Base-by-base conservation (phyloP, 176 grass and related monocot species). In the Poa pratensis region DNA sequence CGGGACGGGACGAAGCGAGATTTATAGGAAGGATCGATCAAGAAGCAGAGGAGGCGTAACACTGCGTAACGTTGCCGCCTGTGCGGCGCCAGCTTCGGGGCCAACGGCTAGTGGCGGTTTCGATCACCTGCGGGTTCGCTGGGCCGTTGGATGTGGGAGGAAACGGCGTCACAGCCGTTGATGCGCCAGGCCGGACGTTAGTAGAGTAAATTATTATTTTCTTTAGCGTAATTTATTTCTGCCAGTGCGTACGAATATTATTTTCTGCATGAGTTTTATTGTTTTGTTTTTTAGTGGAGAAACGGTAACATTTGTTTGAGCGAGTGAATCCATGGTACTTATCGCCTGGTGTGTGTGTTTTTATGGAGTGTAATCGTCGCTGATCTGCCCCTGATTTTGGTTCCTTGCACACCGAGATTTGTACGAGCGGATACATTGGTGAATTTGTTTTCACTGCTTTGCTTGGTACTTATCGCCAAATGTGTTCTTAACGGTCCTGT, bases 61-160 rank as follows among this genome's bases (percentile, higher is more conserved):
- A 7, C 6, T 4, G 76, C 7, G 52, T 30, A 22, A 72, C 88
- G 83, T 61, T 69, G 50, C 63, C 6, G 69, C 13, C 50, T 16
- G 78, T 9, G 57, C 46, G 55, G 74, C 75, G 82, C 35, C 62
- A 65, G 80, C 82, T 14, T 64, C 0, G 42, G 40, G 4, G 58
- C 28, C 88, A 90, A 90, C 88, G 88, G 83, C 88, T 90, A 90
- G 83, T 76, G 52, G 83, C 62, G 53, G 65, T 60, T 83, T 43
- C 39, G 40, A 30, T 18, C 17, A 8, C 49, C 81, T 22, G 83
- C 40, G 79, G 62, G 45, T 7, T 78, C 32, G 20, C 14, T 20
- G 4, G 34, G 34, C 83, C 88, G 84, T 90, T 77, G 72, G 78
- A 78, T 90, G 12, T 5, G 55, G 1, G 2, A 27, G 23, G 18